Evolutionary conservation across 495 filamentous ascomycete species (phyloP), one percentile per base, ranked within the genome.

Genomic region (Penicillium samsonianum): DNA sequence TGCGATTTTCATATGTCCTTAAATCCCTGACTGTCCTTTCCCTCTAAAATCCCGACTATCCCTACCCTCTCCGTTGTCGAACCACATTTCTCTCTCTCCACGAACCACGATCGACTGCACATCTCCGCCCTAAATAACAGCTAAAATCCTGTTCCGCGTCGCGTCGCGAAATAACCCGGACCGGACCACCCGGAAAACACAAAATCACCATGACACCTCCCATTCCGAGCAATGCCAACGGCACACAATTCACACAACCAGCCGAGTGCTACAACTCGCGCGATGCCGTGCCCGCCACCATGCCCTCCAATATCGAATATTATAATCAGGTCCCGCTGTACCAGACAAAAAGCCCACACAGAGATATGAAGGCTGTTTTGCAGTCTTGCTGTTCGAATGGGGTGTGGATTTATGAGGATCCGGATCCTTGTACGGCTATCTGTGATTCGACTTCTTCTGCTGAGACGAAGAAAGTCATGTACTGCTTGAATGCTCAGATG

Each of bases 291-390:
- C 56, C 63, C 16, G 42, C 28, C 30, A 12, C 11, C 30, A 30
- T 65, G 4, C 45, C 50, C 14, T 14, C 8, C 46, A 30, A 50
- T 7, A 20, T 49, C 8, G 40, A 63, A 40, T 57, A 31, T 33
- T 59, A 58, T 38, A 61, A 59, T 19, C 42, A 56, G n/a, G 64
- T 64, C 44, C 64, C 64, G 12, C 47, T 67, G n/a, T 67, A 61
- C 48, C 64, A 67, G 26, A 17, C 37, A 4, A 38, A 48, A 4
- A 48, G 57, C 9, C 43, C 23, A 4, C 8, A 56, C 40, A 42
- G 14, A 2, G 40, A 67, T 20, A 59, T 64, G 54, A 11, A 11
- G 10, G 44, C 23, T 5, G 31, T 59, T 3, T 38, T 67, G 2
- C 50, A 67, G 12, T 40, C 38, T 6, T 64, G 64, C 33, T 64